These are phyloP conservation scores for Paxillus rubicundulus DNA, from an alignment of 768 basidiomycete genomes.

Conservation along the genomic window DNA sequence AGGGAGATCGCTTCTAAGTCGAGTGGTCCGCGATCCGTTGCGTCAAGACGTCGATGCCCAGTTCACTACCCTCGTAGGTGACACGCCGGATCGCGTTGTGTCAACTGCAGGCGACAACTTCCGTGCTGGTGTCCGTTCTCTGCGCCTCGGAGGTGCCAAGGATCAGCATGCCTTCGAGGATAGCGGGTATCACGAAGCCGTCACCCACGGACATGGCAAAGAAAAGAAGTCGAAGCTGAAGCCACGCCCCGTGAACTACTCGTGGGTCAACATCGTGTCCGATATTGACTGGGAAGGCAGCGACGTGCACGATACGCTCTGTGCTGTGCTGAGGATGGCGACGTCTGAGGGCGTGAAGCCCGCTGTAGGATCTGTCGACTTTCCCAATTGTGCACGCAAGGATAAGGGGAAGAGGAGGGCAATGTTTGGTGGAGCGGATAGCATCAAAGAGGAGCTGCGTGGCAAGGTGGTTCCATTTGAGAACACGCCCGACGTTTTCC, in stretches of 20 bases:
- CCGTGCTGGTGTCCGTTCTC: slow-evolving; percentile 65
- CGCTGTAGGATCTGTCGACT: slow-evolving; percentile 19
- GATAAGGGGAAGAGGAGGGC: slow-evolving; percentile 31
- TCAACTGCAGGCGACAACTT: slow-evolving; percentile 73
- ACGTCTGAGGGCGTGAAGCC: slow-evolving; percentile 34
- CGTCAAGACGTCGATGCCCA: slow-evolving; percentile 40
- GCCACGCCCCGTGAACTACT: slow-evolving; percentile 60
- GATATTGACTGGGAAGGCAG: slow-evolving; percentile 85
- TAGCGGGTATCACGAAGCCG: slow-evolving; percentile 22
- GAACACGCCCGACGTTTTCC: slow-evolving; percentile 31
- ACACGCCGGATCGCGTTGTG: slow-evolving; percentile 59
- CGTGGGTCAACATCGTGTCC: slow-evolving; percentile 77
- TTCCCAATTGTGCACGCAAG: slow-evolving; percentile 10
- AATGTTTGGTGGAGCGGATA: slow-evolving; percentile 6
- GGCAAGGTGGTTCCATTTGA: slow-evolving; percentile 37
- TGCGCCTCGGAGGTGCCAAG: slow-evolving; percentile 36
- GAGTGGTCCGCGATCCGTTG: slow-evolving; percentile 24
- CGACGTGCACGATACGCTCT: slow-evolving; percentile 58
- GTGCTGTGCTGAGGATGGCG: slow-evolving; percentile 38
- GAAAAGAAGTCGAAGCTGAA: slow-evolving; percentile 31
- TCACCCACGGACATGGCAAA: slow-evolving; percentile 20
- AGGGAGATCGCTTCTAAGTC: slow-evolving; percentile 56
- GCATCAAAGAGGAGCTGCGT: slow-evolving; percentile 14
- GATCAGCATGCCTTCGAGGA: slow-evolving; percentile 27
- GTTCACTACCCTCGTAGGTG: slow-evolving; percentile 82